Conservation (phyloP, 148 eudicot genomes). For the Salicornia ramosissima region DNA sequence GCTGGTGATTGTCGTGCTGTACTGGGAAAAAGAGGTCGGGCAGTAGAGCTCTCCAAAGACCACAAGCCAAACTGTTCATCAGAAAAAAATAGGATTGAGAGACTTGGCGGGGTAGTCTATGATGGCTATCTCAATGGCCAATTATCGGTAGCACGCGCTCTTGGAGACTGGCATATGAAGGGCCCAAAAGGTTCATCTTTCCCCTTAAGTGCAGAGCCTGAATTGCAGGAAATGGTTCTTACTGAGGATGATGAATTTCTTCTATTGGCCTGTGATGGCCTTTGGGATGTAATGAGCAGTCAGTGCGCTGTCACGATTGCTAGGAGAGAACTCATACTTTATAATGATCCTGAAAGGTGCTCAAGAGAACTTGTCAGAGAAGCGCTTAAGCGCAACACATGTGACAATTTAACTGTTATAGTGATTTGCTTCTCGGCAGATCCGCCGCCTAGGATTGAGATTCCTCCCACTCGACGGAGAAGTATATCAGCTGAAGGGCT, state of each 20-base stretch:
- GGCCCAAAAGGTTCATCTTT: conserved; percentile 59
- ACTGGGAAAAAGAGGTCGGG: conserved; percentile 69
- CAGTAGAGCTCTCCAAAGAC: conserved; percentile 74
- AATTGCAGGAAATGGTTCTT: conserved; percentile 54
- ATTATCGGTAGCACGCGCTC: conserved; percentile 76
- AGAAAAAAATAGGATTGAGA: conserved; percentile 60
- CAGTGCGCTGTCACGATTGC: conserved; percentile 72
- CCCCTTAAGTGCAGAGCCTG: conserved; percentile 80
- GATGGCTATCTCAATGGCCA: conserved; percentile 93
- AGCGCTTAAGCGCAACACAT: conserved; percentile 62
- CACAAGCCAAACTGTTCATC: conserved; percentile 72
- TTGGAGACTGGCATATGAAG: conserved; percentile 96
- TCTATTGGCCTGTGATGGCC: conserved; percentile 79
- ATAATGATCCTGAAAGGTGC: conserved; percentile 78
- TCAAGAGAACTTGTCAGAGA: conserved; percentile 72
- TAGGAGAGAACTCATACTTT: conserved; percentile 65
- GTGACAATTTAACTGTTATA: conserved; percentile 68
- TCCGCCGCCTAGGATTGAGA: conserved; percentile 67
- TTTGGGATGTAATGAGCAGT: conserved; percentile 96
- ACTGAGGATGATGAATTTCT: conserved; percentile 78
- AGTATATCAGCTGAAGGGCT: conserved; percentile 79
- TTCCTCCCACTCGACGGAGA: conserved; percentile 47
- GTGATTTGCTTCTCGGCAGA: conserved; percentile 68
- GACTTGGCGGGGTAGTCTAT: conserved; percentile 72
- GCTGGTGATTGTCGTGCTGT: conserved; percentile 91